phyloP scores from a whole-genome alignment of 306 rosid species.

The Sophora flavescens region DNA sequence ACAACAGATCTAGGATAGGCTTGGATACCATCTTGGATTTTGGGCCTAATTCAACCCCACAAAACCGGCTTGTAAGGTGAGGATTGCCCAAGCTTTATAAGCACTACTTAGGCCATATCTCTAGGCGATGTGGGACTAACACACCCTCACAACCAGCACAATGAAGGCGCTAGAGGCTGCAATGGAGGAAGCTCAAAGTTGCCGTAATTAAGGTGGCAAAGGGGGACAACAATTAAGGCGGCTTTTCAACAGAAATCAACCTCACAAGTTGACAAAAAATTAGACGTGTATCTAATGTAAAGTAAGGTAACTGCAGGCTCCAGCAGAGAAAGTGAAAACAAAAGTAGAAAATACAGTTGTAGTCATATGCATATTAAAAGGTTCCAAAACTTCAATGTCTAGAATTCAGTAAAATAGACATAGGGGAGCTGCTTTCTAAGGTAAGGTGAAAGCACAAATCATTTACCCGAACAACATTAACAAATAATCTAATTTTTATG shows the following conservation, averaged over 20 bases:
- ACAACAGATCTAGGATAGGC: too few species aligned
- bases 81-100: too few species aligned
- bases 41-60: too few species aligned
- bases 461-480: neutral
- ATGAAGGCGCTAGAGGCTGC: too few species aligned
- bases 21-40: too few species aligned
- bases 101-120: too few species aligned
- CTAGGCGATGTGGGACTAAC: too few species aligned
- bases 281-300: neutral
- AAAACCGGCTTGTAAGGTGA: too few species aligned
- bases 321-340: conserved; percentile 2
- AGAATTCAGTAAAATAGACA: neutral
- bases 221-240: too few species aligned
- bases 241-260: conserved; percentile 33
- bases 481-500: neutral
- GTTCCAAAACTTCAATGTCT: neutral
- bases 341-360: neutral
- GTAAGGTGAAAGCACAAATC: neutral
- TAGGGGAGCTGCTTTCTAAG: neutral
- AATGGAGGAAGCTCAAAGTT: too few species aligned
- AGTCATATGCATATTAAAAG: conserved; percentile 6
- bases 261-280: conserved; percentile 15
- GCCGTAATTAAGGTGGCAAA: too few species aligned
- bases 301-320: neutral
- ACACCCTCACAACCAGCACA: too few species aligned